Evolutionary conservation across 768 basidiomycete genomes (phyloP), one percentile per base, ranked within the genome.

Genomic region (Russula dissimulans): DNA sequence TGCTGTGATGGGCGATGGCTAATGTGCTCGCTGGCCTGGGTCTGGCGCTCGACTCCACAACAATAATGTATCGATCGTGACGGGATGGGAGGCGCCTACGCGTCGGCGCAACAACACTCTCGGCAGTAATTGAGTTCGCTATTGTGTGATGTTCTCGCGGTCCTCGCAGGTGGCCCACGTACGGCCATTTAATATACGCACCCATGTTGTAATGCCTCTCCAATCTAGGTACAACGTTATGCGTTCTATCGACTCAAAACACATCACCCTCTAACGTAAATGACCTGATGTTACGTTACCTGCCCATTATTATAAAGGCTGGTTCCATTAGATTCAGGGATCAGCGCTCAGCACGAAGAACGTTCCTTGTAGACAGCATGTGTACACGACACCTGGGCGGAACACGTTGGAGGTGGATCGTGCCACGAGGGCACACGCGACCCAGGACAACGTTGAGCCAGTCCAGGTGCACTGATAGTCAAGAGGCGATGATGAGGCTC

Each of bases 101-200:
- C 3, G 32, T 14, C 49, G 57, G 49, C 57, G 57, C 43, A 58
- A 58, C 43, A 12, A 26, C 34, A 41, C 43, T 58, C 42, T 52
- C 49, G 50, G 50, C 57, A 59, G n/a, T 36, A 29, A 38, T 52
- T 52, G 50, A 18, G 36, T 59, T 52, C 36, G 34, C 31, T 46
- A 26, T 29, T 22, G 47, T 53, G n/a, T 18, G 4, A 11, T 39
- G 34, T 45, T 41, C 50, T 59, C 39, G 46, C 50, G 32, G 42
- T 45, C 50, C 44, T 26, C 44, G 50, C 44, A 46, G 8, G 26
- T 34, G 12, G 34, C 22, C 36, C 45, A 39, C n/a, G 18, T 29
- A 11, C 11, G 12, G 18, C 42, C 47, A 15, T 14, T 41, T 47
- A 31, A 41, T 48, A 18, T 31, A 17, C 9, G 47, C 56, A 36